Evolutionary conservation across 768 basidiomycete species (phyloP).

Genomic region (Lepiota brunneoincarnata): DNA sequence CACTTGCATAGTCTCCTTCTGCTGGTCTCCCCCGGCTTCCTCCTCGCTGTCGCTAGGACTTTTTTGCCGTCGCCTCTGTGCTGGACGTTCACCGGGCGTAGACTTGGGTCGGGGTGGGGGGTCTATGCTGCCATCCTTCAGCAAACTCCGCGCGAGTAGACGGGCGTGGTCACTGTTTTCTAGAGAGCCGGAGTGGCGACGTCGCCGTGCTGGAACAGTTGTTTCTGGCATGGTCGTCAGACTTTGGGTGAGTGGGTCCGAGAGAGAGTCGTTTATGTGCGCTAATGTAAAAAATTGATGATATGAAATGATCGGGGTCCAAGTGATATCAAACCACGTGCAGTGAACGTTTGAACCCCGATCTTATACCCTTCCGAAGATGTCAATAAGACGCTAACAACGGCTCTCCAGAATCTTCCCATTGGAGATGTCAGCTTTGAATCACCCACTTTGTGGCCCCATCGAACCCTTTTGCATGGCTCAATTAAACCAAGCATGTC

Average conservation of each 20-base stretch:
- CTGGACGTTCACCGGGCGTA: conserved; percentile 63
- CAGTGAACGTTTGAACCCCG: too few relatives aligned
- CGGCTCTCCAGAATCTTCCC: too few relatives aligned
- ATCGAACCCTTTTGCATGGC: too few relatives aligned
- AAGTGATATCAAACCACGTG: too few relatives aligned
- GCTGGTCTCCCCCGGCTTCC: conserved; percentile 22
- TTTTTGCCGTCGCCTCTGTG: conserved; percentile 42
- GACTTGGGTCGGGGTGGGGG: conserved; percentile 74
- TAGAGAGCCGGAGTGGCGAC: conserved; percentile 64
- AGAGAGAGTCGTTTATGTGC: too few relatives aligned
- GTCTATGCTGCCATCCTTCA: conserved; percentile 22
- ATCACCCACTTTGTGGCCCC: too few relatives aligned
- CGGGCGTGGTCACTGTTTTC: conserved; percentile 28
- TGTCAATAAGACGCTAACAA: too few relatives aligned
- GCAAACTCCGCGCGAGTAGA: not conserved
- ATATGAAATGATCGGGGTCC: too few relatives aligned
- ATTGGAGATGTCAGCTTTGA: too few relatives aligned
- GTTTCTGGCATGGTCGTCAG: conserved; percentile 22
- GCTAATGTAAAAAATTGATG: too few relatives aligned
- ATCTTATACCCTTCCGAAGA: too few relatives aligned
- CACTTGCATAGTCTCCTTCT: conserved; percentile 15
- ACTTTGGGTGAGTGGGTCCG: not conserved
- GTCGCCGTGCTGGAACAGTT: conserved; percentile 44
- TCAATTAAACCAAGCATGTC: too few relatives aligned
- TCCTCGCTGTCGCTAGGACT: conserved; percentile 37